phyloP scores from a whole-genome alignment of 805 yeast genomes.

The Candida michaelii region DNA sequence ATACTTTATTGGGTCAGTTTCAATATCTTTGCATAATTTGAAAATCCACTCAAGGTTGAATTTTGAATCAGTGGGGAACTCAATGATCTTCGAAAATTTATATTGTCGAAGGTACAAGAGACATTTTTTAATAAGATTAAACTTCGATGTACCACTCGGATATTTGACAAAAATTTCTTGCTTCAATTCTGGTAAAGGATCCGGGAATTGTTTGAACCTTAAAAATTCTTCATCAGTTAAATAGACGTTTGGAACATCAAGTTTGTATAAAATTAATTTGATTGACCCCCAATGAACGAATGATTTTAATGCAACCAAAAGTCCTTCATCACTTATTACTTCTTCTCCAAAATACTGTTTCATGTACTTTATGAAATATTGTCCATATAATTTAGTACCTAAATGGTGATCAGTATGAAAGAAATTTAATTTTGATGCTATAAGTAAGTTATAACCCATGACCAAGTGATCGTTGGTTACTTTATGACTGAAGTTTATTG shows the following conservation, averaged over 20 bases:
- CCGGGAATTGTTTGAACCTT: slow-evolving; percentile 42
- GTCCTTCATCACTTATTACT: slow-evolving; percentile 39
- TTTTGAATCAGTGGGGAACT: slow-evolving; percentile 20
- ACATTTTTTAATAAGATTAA: slow-evolving; percentile 40
- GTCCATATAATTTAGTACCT: slow-evolving; percentile 50
- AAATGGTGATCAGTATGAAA: slow-evolving; percentile 58
- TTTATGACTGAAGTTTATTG: slow-evolving; percentile 30
- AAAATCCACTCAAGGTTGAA: slow-evolving; percentile 35
- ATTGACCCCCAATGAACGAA: slow-evolving; percentile 58
- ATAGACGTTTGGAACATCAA: slow-evolving; percentile 39
- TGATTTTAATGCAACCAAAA: slow-evolving; percentile 48
- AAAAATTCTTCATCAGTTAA: slow-evolving; percentile 27
- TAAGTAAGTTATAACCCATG: slow-evolving; percentile 43
- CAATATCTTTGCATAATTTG: slow-evolving; percentile 45
- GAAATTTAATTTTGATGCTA: slow-evolving; percentile 50
- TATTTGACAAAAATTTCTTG: slow-evolving; percentile 43
- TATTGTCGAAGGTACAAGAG: slow-evolving; percentile 34
- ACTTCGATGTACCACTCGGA: slow-evolving; percentile 55
- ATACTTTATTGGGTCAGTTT: slow-evolving; percentile 46
- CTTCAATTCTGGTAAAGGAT: slow-evolving; percentile 39
- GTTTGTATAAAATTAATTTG: slow-evolving; percentile 44
- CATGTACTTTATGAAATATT: slow-evolving; percentile 39
- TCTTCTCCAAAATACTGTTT: slow-evolving; percentile 39
- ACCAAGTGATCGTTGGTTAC: slow-evolving; percentile 36
- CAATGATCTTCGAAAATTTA: slow-evolving; percentile 38